These are phyloP conservation scores for Kurtzmaniella quercitrusa DNA, from an alignment of 1,139 yeast genomes.

Conservation along the genomic window DNA sequence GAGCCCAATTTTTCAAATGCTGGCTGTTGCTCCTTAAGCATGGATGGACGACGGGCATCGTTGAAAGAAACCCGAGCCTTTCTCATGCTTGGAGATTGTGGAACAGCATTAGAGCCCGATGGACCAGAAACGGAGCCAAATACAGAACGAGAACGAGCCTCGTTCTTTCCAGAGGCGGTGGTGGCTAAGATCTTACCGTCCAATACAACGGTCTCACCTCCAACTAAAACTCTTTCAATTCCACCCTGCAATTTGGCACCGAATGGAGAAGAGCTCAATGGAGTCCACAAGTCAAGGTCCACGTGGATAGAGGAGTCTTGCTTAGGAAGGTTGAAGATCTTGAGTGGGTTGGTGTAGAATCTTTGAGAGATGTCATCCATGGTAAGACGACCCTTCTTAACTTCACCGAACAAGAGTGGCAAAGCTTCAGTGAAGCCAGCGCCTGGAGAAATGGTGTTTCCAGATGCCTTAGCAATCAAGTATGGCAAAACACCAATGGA, in stretches of 20 bases:
- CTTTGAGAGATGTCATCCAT: conserved; percentile 67
- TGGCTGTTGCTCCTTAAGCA: conserved; percentile 32
- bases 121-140: conserved; percentile 36
- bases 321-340: conserved; percentile 78
- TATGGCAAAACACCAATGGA: conserved; percentile 81
- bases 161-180: conserved; percentile 59
- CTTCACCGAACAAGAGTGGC: conserved; percentile 81
- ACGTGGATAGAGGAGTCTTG: conserved; percentile 77
- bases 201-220: conserved; percentile 74
- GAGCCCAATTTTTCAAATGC: conserved; percentile 60
- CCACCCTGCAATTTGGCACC: conserved; percentile 57
- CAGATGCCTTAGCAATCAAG: conserved; percentile 61
- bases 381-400: conserved; percentile 67
- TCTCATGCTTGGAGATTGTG: conserved; percentile 45
- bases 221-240: conserved; percentile 81
- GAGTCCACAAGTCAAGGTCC: conserved; percentile 55
- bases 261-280: conserved; percentile 27
- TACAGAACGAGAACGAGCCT: conserved; percentile 38
- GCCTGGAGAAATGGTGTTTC: conserved; percentile 60
- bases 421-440: conserved; percentile 76
- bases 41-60: conserved; percentile 42
- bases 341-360: conserved; percentile 78
- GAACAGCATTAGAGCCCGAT: conserved; percentile 14
- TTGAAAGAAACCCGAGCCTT: conserved; percentile 47
- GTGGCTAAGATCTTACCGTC: conserved; percentile 68